Conservation (phyloP, 805 yeast species). For the Grigorovia yakushimaensis region DNA sequence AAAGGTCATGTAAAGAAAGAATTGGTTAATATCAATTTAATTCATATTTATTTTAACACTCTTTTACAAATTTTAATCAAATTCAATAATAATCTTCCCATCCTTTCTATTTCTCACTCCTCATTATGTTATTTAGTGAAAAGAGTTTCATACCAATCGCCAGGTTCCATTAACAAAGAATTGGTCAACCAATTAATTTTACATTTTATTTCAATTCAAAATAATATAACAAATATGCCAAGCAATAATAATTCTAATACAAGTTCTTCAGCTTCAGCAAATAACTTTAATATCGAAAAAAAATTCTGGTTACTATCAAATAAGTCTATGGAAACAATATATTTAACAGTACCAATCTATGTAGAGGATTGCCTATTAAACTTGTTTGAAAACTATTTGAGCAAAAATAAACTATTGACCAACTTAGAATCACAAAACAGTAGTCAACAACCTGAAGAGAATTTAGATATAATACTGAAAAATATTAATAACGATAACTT, state of each 20-base stretch:
- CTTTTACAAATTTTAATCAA: conserved; percentile 10
- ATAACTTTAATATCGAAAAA: conserved; percentile 1
- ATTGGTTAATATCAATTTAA: conserved; percentile 16
- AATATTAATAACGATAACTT: conserved; percentile 1
- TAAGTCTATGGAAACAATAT: conserved; percentile 26
- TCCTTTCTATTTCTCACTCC: conserved; percentile 29
- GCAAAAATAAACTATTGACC: not conserved
- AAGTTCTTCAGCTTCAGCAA: not conserved
- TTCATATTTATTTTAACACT: conserved; percentile 20
- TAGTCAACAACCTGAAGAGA: not conserved
- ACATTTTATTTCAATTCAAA: conserved; percentile 6
- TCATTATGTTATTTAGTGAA: conserved; percentile 37
- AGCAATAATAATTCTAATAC: not conserved
- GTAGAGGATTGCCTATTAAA: conserved; percentile 7
- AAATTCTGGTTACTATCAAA: conserved; percentile 24
- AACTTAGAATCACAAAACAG: not conserved
- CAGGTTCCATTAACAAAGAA: conserved; percentile 11
- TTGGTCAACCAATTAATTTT: conserved; percentile 10
- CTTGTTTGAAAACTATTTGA: not conserved
- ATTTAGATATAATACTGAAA: not conserved
- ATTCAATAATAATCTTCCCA: conserved; percentile 4
- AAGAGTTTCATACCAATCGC: conserved; percentile 33
- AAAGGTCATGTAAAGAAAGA: conserved; percentile 31
- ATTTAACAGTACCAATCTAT: conserved; percentile 17
- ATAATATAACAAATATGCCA: not conserved